These are phyloP conservation scores for Fraxinus anomala DNA, from an alignment of 257 asterid genomes.

Conservation along the genomic window DNA sequence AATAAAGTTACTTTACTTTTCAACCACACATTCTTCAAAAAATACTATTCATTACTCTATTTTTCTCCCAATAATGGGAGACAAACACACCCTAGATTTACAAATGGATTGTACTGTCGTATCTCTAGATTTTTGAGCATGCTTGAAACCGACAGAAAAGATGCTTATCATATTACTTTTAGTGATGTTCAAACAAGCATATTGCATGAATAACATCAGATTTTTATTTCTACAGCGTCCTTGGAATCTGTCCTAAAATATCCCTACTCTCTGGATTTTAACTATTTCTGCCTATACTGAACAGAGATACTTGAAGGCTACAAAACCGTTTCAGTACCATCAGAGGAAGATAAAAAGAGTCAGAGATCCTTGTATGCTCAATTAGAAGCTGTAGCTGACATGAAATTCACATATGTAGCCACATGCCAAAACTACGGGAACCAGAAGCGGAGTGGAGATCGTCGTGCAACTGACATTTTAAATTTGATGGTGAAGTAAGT, in stretches of 20 bases:
- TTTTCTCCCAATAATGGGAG: too few species aligned
- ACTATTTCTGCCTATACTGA: conserved; percentile 23
- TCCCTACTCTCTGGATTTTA: conserved; percentile 18
- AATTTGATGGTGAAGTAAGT: conserved; percentile 98
- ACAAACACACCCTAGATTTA: background rate
- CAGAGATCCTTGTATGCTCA: conserved; percentile 90
- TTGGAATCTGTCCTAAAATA: too few species aligned
- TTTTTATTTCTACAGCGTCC: too few species aligned
- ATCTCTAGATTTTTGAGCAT: background rate
- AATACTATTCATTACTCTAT: too few species aligned
- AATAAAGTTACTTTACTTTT: too few species aligned
- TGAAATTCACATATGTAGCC: conserved; percentile 97
- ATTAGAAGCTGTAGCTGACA: conserved; percentile 94
- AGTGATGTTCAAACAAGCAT: too few species aligned
- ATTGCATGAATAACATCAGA: too few species aligned
- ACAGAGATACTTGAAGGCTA: conserved; percentile 92
- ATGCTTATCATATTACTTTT: background rate
- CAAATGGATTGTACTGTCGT: conserved; percentile 3
- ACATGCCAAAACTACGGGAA: conserved; percentile 97
- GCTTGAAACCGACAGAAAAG: background rate
- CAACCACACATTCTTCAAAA: too few species aligned
- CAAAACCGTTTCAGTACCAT: conserved; percentile 62
- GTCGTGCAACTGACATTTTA: conserved; percentile 95
- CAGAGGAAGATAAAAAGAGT: conserved; percentile 82
- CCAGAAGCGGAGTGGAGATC: conserved; percentile 95